phyloP scores from a whole-genome alignment of 2,329 filamentous ascomycete genomes.

The Colletotrichum sp. region DNA sequence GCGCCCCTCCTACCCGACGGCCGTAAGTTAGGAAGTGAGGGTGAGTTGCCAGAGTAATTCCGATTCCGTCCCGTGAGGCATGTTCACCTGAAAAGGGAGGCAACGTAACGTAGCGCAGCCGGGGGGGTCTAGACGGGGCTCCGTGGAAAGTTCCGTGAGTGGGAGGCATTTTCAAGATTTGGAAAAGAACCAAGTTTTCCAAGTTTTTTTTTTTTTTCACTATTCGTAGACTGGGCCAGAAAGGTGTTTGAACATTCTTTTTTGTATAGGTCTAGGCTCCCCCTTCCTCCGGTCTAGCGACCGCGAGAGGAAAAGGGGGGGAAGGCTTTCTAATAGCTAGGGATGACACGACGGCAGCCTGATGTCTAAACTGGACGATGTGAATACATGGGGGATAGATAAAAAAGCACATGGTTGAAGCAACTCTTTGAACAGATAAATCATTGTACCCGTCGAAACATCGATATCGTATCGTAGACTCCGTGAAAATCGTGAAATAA shows the following conservation, averaged over 20 bases:
- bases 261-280: not conserved
- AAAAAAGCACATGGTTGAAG: not conserved
- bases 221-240: rapidly evolving
- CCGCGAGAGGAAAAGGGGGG: not conserved
- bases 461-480: not conserved
- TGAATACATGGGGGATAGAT: not conserved
- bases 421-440: not conserved
- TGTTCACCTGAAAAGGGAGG: not conserved
- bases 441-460: not conserved
- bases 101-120: not conserved
- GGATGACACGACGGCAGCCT: not conserved
- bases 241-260: not conserved
- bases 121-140: not conserved
- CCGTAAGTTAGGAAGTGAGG: not conserved
- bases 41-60: not conserved
- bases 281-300: not conserved
- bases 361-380: not conserved
- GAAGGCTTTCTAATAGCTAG: not conserved
- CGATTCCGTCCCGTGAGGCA: not conserved
- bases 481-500: not conserved
- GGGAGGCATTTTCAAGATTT: not conserved
- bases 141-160: not conserved
- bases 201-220: not conserved
- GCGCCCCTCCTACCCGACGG: not conserved
- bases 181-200: not conserved